Evolutionary conservation across 2,329 filamentous ascomycete genomes (phyloP), one percentile per base, ranked within the genome.

Genomic region (Neofusicoccum cordaticola): DNA sequence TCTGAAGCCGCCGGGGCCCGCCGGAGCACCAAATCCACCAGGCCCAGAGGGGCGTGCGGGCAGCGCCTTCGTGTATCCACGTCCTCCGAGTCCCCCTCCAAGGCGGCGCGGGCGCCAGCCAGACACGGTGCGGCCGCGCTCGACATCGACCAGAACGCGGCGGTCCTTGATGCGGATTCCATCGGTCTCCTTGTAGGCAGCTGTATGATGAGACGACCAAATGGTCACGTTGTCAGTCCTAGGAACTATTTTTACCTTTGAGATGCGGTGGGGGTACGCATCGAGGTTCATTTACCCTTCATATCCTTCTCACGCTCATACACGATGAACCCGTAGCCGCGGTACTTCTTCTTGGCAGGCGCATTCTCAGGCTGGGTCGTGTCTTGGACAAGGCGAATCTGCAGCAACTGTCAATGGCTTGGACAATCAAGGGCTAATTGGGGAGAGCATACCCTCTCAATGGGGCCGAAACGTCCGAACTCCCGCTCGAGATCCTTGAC

Each of bases 261-360:
- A 71, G 71, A 70, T 70, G 73, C 69, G 42, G n/a, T 13, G 50
- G 74, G 76, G 71, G 74, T 71, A 71, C 71, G 71, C 27, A 31
- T 31, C 4, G 70, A 73, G 76, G 71, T 77, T 75, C 80, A 79
- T 82, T 87, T 96, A 97, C 93, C 93, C 92, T 96, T 96, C 93
- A 98, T 97, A 77, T 98, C 95, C 80, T 94, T 93, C 81, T 98
- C 95, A 77, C 92, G 90, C 80, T 98, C 94, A 76, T 94, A 99
- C 63, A 98, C 92, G 71, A 99, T 90, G 75, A 99, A 99, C 67
- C 92, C 95, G 78, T 99, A 99, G 67, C 95, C 95, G 73, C 90
- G 86, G 74, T 96, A 91, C 80, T 93, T 92, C 73, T 79, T 81
- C 69, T 79, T 79, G 7, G 68, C 62, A 12, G 75, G 70, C 47